Percentiles rank a stretch among this genome's conserved stretches.
phyloP scores from a whole-genome alignment of 345 rosid species.

The Brassica rapa region DNA sequence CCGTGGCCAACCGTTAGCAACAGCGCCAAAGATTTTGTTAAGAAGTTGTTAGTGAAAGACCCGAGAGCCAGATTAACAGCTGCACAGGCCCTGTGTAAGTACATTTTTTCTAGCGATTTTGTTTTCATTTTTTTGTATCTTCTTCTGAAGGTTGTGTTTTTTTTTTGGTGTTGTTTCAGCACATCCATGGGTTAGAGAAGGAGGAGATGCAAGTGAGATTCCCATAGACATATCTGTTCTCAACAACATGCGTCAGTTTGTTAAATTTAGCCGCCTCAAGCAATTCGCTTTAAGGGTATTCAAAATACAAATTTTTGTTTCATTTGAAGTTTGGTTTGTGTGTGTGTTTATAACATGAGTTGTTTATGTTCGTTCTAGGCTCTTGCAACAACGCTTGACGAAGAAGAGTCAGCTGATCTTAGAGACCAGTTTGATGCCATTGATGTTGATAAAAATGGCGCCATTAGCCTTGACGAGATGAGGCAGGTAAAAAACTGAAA shows the following conservation, averaged over 20 bases:
- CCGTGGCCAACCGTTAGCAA: conserved; percentile 93
- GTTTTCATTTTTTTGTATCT: neutral
- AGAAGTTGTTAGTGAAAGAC: conserved; percentile 89
- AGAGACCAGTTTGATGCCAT: conserved; percentile 97
- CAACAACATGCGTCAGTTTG: conserved; percentile 88
- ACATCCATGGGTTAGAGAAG: conserved; percentile 99
- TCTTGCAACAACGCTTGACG: conserved; percentile 80
- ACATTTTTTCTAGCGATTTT: neutral
- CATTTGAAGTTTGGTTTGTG: neutral
- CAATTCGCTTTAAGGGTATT: conserved; percentile 92
- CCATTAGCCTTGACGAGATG: conserved; percentile 97
- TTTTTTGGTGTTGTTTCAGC: conserved; percentile 51
- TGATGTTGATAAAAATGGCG: conserved; percentile 90
- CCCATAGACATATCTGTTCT: conserved; percentile 98
- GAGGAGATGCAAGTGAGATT: conserved; percentile 93
- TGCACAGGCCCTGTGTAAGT: conserved; percentile 84
- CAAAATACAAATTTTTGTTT: conserved; percentile 2
- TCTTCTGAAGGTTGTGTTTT: neutral
- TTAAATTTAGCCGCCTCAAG: conserved; percentile 89
- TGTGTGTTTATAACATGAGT: neutral
- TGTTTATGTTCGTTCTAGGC: conserved; percentile 49
- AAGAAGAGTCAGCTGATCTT: conserved; percentile 74
- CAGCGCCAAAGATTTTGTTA: conserved; percentile 92
- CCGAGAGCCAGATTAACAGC: conserved; percentile 91
- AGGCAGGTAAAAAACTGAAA: conserved; percentile 55